These are phyloP conservation scores for Argentina anserina DNA, from an alignment of 306 rosid genomes.

Conservation along the genomic window DNA sequence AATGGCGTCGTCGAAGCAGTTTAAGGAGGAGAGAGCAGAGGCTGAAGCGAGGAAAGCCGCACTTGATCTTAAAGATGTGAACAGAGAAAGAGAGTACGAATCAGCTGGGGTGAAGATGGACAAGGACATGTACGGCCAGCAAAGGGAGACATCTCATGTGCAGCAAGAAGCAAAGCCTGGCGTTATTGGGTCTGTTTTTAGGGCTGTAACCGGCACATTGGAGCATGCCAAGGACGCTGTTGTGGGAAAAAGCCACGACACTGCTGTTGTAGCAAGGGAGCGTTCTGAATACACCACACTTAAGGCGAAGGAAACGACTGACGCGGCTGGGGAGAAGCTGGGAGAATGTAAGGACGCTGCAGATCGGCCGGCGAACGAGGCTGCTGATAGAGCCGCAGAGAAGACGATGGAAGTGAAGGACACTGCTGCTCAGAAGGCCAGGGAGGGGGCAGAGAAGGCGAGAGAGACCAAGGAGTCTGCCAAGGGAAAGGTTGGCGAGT, in stretches of 20 bases:
- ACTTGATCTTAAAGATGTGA: constrained; percentile 42
- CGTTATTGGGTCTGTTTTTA: constrained; percentile 54
- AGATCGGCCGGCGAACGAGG: constrained; percentile 22
- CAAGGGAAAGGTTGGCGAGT: constrained; percentile 5
- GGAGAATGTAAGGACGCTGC: constrained; percentile 12
- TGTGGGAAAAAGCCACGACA: constrained; percentile 46
- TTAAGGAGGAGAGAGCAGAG: constrained; percentile 60
- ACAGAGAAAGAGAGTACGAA: constrained; percentile 21
- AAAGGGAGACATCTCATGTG: neutral
- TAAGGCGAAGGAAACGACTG: constrained; percentile 24
- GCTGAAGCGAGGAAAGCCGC: constrained; percentile 62
- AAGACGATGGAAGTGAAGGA: constrained; percentile 19
- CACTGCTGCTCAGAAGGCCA: neutral
- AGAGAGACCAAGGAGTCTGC: neutral
- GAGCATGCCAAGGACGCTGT: constrained; percentile 67
- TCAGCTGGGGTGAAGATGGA: neutral
- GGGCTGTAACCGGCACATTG: constrained; percentile 44
- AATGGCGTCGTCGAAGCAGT: constrained; percentile 55
- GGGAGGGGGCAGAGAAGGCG: constrained; percentile 1
- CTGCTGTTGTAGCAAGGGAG: constrained; percentile 4
- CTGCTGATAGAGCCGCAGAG: constrained; percentile 3
- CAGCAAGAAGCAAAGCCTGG: constrained; percentile 40
- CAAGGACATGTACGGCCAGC: constrained; percentile 5
- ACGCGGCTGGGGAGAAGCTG: constrained; percentile 9
- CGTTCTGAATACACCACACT: neutral